Evolutionary conservation across 2,329 filamentous ascomycete genomes (phyloP).

Genomic region (Colletotrichum filicis): DNA sequence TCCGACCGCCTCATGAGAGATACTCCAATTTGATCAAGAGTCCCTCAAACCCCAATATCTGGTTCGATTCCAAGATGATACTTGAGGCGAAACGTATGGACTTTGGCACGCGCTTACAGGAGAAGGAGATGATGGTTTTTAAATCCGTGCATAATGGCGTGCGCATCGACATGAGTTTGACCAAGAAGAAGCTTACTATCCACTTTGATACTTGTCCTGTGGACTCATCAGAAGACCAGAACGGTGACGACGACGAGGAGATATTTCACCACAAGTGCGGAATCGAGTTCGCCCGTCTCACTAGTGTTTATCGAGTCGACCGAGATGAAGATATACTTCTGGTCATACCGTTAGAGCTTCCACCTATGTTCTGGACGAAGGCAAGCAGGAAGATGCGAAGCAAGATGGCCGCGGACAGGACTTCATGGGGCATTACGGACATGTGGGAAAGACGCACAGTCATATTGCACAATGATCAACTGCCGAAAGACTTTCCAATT

Average conservation of each 20-base stretch:
- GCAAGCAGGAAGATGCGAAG: slow-evolving; percentile 24
- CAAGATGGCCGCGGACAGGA: slow-evolving; percentile 36
- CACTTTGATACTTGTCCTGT: slow-evolving; percentile 44
- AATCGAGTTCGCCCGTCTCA: slow-evolving; percentile 59
- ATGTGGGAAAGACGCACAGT: slow-evolving; percentile 62
- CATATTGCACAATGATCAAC: slow-evolving; percentile 50
- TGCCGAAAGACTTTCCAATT: slow-evolving; percentile 48
- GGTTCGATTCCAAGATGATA: slow-evolving; percentile 49
- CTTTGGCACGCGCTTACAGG: slow-evolving; percentile 70
- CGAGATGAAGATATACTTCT: slow-evolving; percentile 36
- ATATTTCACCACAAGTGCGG: slow-evolving; percentile 50
- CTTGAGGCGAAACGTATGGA: slow-evolving; percentile 60
- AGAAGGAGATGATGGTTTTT: slow-evolving; percentile 69
- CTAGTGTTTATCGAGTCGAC: slow-evolving; percentile 50
- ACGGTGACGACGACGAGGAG: slow-evolving; percentile 30
- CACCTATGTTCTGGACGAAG: slow-evolving; percentile 16
- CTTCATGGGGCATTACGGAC: slow-evolving; percentile 53
- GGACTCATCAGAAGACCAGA: slow-evolving; percentile 18
- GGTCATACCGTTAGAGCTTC: slow-evolving; percentile 18
- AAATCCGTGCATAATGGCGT: slow-evolving; percentile 49
- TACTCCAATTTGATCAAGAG: slow-evolving; percentile 39
- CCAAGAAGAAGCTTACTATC: slow-evolving; percentile 50
- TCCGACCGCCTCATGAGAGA: background rate
- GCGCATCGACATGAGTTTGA: slow-evolving; percentile 52
- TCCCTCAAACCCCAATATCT: slow-evolving; percentile 43